These are phyloP conservation scores for Tulasnella sp. DNA, from an alignment of 768 basidiomycete species.

Conservation along the genomic window DNA sequence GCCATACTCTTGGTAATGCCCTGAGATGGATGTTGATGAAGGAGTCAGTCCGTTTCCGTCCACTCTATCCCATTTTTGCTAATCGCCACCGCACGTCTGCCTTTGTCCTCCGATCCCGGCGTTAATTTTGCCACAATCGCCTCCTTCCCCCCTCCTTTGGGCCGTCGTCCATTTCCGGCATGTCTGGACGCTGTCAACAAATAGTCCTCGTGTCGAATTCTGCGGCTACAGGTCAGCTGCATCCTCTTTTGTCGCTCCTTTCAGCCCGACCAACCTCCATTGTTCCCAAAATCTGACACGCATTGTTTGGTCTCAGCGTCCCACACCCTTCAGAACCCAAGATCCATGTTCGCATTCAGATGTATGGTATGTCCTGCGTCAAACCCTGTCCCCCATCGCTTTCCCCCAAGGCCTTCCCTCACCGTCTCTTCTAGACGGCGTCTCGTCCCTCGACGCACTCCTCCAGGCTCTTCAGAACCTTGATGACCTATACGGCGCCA, in stretches of 20 bases:
- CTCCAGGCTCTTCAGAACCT: constrained; percentile 75
- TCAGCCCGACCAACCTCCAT: background rate
- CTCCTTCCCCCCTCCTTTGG: constrained; percentile 4
- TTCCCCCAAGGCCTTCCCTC: background rate
- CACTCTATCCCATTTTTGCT: constrained; percentile 16
- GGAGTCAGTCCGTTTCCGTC: constrained; percentile 62
- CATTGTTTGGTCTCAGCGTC: constrained; percentile 51
- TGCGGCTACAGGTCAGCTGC: constrained; percentile 87
- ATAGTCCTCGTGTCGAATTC: constrained; percentile 94
- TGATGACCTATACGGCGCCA: constrained; percentile 70
- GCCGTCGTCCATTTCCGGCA: too few species aligned
- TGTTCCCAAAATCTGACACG: background rate
- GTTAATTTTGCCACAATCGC: background rate
- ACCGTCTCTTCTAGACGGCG: constrained; percentile 58
- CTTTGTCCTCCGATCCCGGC: background rate
- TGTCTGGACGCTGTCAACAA: too few species aligned
- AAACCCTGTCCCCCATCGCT: background rate
- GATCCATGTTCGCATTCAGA: constrained; percentile 97
- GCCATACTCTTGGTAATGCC: constrained; percentile 94
- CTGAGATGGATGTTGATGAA: constrained; percentile 99
- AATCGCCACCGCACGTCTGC: background rate
- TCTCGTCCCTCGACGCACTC: constrained; percentile 84
- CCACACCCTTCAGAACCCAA: constrained; percentile 98
- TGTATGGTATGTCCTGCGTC: constrained; percentile 78
- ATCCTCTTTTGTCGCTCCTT: background rate